A percentile compares a stretch with the other conserved stretches of the same genome.
These are phyloP conservation scores for Umbelopsis sp. DNA, from an alignment of 192 early-diverging fungal genomes.

Conservation along the genomic window DNA sequence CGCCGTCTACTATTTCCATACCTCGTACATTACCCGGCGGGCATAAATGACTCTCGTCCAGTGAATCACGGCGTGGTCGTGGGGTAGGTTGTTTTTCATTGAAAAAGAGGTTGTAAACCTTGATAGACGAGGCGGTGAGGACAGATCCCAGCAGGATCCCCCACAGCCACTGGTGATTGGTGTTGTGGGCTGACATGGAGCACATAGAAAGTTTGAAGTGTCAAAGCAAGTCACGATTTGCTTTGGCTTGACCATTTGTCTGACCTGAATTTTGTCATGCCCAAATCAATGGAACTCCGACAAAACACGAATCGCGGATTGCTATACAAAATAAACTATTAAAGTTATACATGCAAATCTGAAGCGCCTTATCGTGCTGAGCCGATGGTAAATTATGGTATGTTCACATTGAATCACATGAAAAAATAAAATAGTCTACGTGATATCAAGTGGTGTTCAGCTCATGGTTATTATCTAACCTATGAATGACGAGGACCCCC, in stretches of 20 bases:
- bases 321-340: too few species aligned
- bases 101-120: not conserved
- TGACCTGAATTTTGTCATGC: too few species aligned
- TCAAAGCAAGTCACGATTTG: conserved; percentile 6
- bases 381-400: too few species aligned
- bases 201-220: not conserved
- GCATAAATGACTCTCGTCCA: not conserved
- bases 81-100: not conserved
- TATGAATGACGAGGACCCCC: conserved; percentile 18
- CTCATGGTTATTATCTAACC: not conserved
- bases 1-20: conserved; percentile 59
- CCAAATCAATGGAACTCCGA: not conserved
- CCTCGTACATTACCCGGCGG: conserved; percentile 7
- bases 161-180: not conserved
- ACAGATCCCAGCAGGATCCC: conserved; percentile 19
- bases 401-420: too few species aligned
- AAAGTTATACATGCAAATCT: too few species aligned
- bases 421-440: too few species aligned
- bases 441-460: not conserved
- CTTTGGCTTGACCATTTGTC: too few species aligned
- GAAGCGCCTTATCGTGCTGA: too few species aligned
- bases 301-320: not conserved
- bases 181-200: not conserved
- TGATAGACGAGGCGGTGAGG: conserved; percentile 8
- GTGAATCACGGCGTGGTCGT: conserved; percentile 10